phyloP scores from a whole-genome alignment of 2,329 filamentous ascomycete species.

The Aspergillus niger region DNA sequence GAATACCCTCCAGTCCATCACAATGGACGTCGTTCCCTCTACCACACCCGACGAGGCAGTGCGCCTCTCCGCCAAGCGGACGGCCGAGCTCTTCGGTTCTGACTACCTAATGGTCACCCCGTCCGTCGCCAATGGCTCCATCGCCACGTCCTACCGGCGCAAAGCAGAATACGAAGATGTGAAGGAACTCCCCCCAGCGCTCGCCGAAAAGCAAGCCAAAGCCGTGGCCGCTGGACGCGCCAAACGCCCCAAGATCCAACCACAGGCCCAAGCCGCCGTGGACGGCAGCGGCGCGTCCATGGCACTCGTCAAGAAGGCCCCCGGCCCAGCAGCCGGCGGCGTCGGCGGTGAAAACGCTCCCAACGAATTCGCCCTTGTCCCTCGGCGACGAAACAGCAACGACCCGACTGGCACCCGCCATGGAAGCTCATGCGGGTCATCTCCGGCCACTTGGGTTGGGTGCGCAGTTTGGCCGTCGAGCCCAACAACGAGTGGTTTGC shows the following conservation, averaged over 20 bases:
- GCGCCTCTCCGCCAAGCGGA: constrained; percentile 48
- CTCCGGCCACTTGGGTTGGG: constrained; percentile 94
- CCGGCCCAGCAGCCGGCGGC: constrained; percentile 28
- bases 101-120: constrained; percentile 49
- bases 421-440: constrained; percentile 99
- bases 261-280: constrained; percentile 55
- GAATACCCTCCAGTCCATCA: constrained; percentile 8
- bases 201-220: constrained; percentile 77
- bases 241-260: constrained; percentile 60
- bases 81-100: constrained; percentile 50
- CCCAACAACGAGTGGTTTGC: constrained; percentile 98
- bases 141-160: constrained; percentile 48
- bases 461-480: constrained; percentile 84
- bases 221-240: constrained; percentile 62
- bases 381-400: constrained; percentile 64
- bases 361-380: too few relatives aligned
- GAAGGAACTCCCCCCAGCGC: constrained; percentile 71
- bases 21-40: constrained; percentile 36
- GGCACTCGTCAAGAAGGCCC: constrained; percentile 54
- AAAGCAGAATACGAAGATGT: constrained; percentile 74
- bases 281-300: constrained; percentile 53
- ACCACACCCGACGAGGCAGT: constrained; percentile 41
- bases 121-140: constrained; percentile 46
- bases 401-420: constrained; percentile 93
- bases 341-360: constrained; percentile 51